Conservation (phyloP, 768 basidiomycete species). For the Rhodotorula kratochvilovae region DNA sequence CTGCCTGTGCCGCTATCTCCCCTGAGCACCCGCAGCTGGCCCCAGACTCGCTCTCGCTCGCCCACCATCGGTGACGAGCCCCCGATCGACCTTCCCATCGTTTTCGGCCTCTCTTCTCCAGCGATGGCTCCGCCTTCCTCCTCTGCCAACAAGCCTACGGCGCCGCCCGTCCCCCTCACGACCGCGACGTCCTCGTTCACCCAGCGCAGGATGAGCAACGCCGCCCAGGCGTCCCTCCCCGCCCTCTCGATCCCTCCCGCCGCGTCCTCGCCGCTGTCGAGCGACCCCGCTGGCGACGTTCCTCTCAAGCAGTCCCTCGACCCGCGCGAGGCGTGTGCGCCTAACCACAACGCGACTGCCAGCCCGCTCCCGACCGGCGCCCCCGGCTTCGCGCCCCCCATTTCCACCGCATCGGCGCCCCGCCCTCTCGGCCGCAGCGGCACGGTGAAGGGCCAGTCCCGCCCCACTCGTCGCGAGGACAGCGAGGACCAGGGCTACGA, state of each 20-base stretch:
- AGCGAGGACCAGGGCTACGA: constrained; percentile 32
- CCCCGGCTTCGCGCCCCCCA: constrained; percentile 15
- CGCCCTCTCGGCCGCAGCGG: constrained; percentile 1
- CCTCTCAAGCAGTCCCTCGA: constrained; percentile 17
- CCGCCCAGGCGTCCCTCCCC: not conserved
- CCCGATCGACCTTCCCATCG: too few species aligned
- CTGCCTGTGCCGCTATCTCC: too few species aligned
- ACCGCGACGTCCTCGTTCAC: not conserved
- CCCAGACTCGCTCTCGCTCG: too few species aligned
- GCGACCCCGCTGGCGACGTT: not conserved
- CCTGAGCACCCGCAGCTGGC: too few species aligned
- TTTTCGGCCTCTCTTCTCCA: not conserved
- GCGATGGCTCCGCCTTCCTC: not conserved
- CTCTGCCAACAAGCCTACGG: not conserved
- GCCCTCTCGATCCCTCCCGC: constrained; percentile 11
- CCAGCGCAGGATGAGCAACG: constrained; percentile 1
- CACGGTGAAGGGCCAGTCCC: constrained; percentile 12
- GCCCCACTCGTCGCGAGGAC: not conserved
- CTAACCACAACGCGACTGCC: constrained; percentile 27
- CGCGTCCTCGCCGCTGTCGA: not conserved
- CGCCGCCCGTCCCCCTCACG: not conserved
- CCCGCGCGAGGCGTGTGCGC: constrained; percentile 20
- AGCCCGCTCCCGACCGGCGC: constrained; percentile 4
- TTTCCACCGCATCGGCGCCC: not conserved
- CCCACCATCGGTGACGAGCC: too few species aligned